Evolutionary conservation across 306 rosid genomes (phyloP).

Genomic region (Rosa rugosa): DNA sequence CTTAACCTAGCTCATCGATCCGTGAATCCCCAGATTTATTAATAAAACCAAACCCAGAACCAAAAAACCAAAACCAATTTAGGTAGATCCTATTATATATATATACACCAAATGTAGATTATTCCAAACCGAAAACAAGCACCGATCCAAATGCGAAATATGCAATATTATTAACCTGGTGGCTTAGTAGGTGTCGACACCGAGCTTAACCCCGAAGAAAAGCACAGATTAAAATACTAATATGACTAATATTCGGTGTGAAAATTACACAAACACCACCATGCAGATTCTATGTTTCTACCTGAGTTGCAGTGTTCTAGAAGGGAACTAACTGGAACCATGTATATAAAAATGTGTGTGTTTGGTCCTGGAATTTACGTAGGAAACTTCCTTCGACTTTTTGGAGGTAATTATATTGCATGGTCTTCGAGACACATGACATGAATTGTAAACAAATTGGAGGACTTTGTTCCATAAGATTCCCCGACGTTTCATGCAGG

Average conservation of each 20-base stretch:
- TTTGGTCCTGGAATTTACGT: background rate
- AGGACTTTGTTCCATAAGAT: background rate
- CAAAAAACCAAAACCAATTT: background rate
- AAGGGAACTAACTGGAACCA: background rate
- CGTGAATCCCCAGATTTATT: background rate
- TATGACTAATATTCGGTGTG: background rate
- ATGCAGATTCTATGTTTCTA: background rate
- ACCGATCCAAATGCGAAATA: background rate
- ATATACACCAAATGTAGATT: background rate
- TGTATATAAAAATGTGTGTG: background rate
- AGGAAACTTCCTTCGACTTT: background rate
- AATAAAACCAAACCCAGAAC: background rate
- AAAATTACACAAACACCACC: background rate
- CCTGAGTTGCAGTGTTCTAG: background rate
- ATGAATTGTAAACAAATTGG: background rate
- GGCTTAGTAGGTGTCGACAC: slow-evolving; percentile 4
- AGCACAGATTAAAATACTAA: background rate
- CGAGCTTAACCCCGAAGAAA: background rate
- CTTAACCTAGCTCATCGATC: background rate
- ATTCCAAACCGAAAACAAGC: background rate
- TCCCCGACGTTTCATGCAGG: slow-evolving; percentile 2
- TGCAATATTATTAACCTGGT: background rate
- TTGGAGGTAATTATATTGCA: background rate
- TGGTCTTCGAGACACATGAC: slow-evolving; percentile 7
- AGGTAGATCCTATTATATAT: background rate